These are phyloP conservation scores for Barbarea vulgaris DNA, from an alignment of 345 rosid genomes.

Conservation along the genomic window DNA sequence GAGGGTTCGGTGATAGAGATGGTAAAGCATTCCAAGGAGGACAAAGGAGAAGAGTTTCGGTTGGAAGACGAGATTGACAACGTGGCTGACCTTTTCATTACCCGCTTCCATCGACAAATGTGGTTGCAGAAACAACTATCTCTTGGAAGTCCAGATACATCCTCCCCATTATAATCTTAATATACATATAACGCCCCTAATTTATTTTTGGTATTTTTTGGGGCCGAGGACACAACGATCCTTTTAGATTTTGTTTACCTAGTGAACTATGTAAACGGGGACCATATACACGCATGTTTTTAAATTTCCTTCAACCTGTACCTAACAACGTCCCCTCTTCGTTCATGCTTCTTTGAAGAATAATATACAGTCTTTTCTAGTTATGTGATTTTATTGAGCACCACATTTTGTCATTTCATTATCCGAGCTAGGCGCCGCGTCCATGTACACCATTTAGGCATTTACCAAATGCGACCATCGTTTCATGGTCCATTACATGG, in stretches of 20 bases:
- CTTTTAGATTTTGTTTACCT: slow-evolving; percentile 15
- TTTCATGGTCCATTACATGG: background rate
- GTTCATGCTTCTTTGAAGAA: background rate
- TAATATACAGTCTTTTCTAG: background rate
- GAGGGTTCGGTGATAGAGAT: slow-evolving; percentile 75
- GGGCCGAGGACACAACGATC: slow-evolving; percentile 19
- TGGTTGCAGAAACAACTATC: slow-evolving; percentile 81
- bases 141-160: slow-evolving; percentile 29
- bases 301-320: background rate
- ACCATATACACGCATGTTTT: background rate
- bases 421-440: background rate
- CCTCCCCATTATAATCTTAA: slow-evolving; percentile 1
- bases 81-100: slow-evolving; percentile 77
- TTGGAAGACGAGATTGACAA: slow-evolving; percentile 85
- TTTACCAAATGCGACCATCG: background rate
- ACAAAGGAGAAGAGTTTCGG: slow-evolving; percentile 66
- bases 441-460: no score
- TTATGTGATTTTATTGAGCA: background rate
- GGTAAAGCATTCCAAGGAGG: slow-evolving; percentile 66
- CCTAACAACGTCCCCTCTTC: slow-evolving; percentile 10
- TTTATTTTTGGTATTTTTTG: background rate
- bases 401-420: no score
- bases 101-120: slow-evolving; percentile 66
- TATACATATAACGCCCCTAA: background rate
- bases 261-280: slow-evolving; percentile 2